These are phyloP conservation scores for Microbotryomycetes sp. DNA, from an alignment of 1,284 basidiomycete species.

Conservation along the genomic window DNA sequence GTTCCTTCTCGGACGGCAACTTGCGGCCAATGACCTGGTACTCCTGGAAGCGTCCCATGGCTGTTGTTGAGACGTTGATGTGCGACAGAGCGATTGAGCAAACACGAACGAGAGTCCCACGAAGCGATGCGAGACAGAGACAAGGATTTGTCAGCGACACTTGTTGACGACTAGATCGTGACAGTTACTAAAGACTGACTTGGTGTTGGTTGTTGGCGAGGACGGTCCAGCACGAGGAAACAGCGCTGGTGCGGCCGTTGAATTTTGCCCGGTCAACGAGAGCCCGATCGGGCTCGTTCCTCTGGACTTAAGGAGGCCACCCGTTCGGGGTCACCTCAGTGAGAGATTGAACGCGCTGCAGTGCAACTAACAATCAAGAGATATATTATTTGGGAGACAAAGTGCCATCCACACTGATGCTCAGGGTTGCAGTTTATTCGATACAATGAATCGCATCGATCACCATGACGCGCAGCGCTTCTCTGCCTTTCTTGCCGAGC, in stretches of 20 bases:
- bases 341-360: too few relatives aligned
- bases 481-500: not conserved
- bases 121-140: not conserved
- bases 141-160: not conserved
- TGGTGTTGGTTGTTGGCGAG: not conserved
- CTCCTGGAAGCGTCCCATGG: constrained; percentile 50
- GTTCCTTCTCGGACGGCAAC: constrained; percentile 87
- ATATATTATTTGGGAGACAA: too few relatives aligned
- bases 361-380: too few relatives aligned
- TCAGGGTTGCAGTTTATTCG: too few relatives aligned
- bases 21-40: constrained; percentile 98
- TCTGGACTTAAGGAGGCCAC: too few relatives aligned
- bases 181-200: not conserved
- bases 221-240: not conserved
- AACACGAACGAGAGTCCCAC: not conserved
- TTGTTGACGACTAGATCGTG: not conserved
- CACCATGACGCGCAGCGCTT: too few relatives aligned
- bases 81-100: not conserved
- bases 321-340: too few relatives aligned
- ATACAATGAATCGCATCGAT: too few relatives aligned
- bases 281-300: not conserved
- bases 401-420: too few relatives aligned
- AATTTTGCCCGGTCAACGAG: not conserved
- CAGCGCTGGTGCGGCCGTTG: not conserved
- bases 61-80: not conserved